Conservation (phyloP, 345 rosid species). For the Cardiospermum halicacabum region DNA sequence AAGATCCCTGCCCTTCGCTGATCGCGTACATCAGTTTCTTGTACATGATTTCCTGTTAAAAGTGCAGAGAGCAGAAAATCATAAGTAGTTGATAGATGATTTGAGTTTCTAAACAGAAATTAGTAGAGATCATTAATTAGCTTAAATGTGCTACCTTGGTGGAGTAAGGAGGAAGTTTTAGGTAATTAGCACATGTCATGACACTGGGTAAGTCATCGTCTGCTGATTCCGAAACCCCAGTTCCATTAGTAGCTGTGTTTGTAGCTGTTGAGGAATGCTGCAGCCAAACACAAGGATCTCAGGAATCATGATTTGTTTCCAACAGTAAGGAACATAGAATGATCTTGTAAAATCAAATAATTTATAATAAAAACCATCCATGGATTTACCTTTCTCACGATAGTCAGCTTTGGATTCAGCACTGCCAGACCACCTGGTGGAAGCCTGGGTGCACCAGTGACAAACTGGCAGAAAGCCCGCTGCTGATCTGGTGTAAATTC, state of each 20-base stretch:
- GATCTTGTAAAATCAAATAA: background rate
- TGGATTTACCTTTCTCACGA: slow-evolving; percentile 99
- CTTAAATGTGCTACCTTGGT: slow-evolving; percentile 58
- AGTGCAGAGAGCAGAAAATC: slow-evolving; percentile 2
- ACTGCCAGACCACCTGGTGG: slow-evolving; percentile 99
- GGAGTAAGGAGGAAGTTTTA: slow-evolving; percentile 97
- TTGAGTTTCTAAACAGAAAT: background rate
- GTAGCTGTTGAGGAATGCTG: slow-evolving; percentile 82
- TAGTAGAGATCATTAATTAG: background rate
- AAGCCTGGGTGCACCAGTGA: slow-evolving; percentile 98
- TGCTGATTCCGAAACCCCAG: slow-evolving; percentile 70
- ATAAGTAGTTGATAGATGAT: background rate
- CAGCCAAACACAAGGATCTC: slow-evolving; percentile 10
- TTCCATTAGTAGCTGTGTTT: slow-evolving; percentile 61
- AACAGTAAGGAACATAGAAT: background rate
- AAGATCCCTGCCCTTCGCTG: slow-evolving; percentile 97
- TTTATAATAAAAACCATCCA: too few relatives aligned
- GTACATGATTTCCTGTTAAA: slow-evolving; percentile 88
- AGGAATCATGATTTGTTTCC: background rate
- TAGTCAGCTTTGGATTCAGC: slow-evolving; percentile 89
- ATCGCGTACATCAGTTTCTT: slow-evolving; percentile 90
- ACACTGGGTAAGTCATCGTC: slow-evolving; percentile 97
- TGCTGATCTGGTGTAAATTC: slow-evolving; percentile 95
- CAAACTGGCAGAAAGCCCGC: slow-evolving; percentile 96
- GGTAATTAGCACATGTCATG: slow-evolving; percentile 99